phyloP scores from a whole-genome alignment of 345 rosid genomes.

The Eucalyptus cladocalyx region DNA sequence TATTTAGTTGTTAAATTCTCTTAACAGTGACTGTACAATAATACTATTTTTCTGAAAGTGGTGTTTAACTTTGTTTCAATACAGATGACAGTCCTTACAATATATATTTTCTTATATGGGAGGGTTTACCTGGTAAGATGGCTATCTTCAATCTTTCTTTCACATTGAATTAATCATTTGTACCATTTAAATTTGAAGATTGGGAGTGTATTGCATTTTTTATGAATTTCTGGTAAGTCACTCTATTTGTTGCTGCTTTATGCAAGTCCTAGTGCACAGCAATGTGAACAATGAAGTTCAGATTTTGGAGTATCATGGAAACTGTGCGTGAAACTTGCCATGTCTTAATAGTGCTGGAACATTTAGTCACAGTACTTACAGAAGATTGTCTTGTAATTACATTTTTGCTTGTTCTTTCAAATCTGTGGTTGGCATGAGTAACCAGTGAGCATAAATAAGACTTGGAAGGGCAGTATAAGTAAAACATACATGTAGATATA shows the following conservation, averaged over 20 bases:
- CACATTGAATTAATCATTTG: neutral
- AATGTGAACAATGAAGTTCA: neutral
- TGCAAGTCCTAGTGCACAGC: neutral
- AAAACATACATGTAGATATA: neutral
- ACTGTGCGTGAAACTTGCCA: neutral
- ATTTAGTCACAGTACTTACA: neutral
- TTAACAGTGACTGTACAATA: neutral
- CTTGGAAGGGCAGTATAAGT: neutral
- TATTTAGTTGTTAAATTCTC: neutral
- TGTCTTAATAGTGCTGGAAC: neutral
- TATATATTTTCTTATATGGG: slow-evolving; percentile 87
- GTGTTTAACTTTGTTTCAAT: slow-evolving; percentile 5
- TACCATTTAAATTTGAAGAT: neutral
- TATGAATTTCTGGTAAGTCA: neutral
- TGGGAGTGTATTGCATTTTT: neutral
- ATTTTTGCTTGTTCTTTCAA: neutral
- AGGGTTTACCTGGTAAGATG: slow-evolving; percentile 78
- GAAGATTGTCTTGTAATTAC: neutral
- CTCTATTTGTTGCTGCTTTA: neutral
- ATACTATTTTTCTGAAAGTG: neutral
- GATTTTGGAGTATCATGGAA: neutral
- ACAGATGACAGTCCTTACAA: slow-evolving; percentile 98
- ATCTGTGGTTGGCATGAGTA: neutral
- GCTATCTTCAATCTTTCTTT: neutral
- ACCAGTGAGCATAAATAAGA: neutral